Evolutionary conservation across 2,329 filamentous ascomycete species (phyloP), one percentile per base, ranked within the genome.

Genomic region (Sporothrix mexicana): DNA sequence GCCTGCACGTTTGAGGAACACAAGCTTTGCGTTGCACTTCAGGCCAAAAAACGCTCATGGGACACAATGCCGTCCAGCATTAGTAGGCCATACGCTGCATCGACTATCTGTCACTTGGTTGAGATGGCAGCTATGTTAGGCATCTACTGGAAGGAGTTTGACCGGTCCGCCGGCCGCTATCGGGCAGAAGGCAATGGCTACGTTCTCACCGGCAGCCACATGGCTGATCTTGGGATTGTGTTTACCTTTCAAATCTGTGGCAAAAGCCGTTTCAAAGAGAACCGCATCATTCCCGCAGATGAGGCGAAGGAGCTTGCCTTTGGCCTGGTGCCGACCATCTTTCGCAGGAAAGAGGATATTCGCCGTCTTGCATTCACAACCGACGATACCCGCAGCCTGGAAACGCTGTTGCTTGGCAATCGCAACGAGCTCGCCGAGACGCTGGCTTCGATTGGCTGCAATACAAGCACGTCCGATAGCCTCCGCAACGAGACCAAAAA

Each of bases 71-170:
- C 86, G 0, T 71, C 80, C 0, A 80, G 80, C 45, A 77, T 87
- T 68, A 82, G 80, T 49, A 84, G 84, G 49, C 86, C 86, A 0
- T 88, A 86, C 68, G 86, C 85, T 2, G 88, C 85, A 0, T 87
- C 84, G 0, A 85, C 86, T n/a, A 86, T 88, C 74, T 87, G 84
- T 71, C 87, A 88, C 75, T 78, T 88, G 3, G 79, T 88, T 43
- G 87, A 88, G 80, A 85, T 88, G 73, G 82, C 86, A 36, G 85
- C 85, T 4, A 84, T 85, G 73, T 79, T 88, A 17, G 86, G 88
- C 8, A 82, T 90, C 8, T 84, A 90, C 78, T 90, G 88, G 88
- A 87, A 86, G 74, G 85, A 87, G 71, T 89, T 89, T 75, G 85
- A 88, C 75, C 82, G 85, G 47, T 83, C 79, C 9, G 79, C 79